Evolutionary conservation across 805 yeast genomes (phyloP).

Genomic region (Wickerhamomyces tratensis): DNA sequence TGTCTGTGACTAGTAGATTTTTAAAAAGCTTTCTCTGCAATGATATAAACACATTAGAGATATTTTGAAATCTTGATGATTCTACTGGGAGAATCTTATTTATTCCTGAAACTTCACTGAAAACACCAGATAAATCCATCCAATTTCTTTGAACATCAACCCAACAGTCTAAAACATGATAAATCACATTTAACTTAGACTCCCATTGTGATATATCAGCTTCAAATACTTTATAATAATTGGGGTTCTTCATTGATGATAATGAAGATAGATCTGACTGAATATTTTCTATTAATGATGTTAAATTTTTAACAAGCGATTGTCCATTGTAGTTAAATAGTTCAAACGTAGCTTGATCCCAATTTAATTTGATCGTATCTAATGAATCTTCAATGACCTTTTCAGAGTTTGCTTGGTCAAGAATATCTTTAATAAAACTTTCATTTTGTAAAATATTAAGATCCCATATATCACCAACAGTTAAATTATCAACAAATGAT

Average conservation of each 20-base stretch:
- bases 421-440: constrained; percentile 31
- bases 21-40: constrained; percentile 40
- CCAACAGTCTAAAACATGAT: constrained; percentile 56
- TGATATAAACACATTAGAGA: constrained; percentile 51
- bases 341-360: constrained; percentile 47
- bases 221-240: constrained; percentile 50
- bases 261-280: constrained; percentile 54
- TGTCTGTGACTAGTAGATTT: constrained; percentile 43
- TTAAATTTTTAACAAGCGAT: constrained; percentile 62
- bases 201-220: constrained; percentile 48
- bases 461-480: constrained; percentile 43
- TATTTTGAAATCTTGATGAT: constrained; percentile 49
- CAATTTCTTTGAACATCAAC: constrained; percentile 82
- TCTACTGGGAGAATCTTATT: constrained; percentile 60
- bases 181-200: constrained; percentile 38
- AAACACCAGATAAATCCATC: constrained; percentile 77
- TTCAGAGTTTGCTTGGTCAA: constrained; percentile 68
- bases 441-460: constrained; percentile 40
- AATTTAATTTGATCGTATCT: constrained; percentile 35
- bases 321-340: constrained; percentile 42
- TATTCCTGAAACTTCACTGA: constrained; percentile 51
- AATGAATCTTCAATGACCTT: constrained; percentile 51
- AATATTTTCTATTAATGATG: constrained; percentile 43
- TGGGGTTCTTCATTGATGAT: constrained; percentile 62
- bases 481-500: constrained; percentile 1